Evolutionary conservation across 257 asterid genomes (phyloP), one percentile per base, ranked within the genome.

Genomic region (Cinchona pubescens): DNA sequence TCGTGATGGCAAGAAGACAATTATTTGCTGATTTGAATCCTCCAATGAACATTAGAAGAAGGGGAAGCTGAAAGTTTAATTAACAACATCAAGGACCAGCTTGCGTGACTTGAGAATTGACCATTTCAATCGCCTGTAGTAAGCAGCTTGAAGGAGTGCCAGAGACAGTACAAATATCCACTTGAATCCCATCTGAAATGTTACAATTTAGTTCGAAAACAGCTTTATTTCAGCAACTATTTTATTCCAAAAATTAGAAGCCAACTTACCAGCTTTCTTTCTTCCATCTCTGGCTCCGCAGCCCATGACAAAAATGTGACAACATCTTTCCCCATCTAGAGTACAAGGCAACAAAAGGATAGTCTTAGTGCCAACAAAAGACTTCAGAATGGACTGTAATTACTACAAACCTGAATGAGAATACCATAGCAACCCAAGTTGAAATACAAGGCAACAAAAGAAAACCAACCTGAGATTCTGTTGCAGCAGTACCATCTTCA

Each of bases 281-380:
- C 96, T 85, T 91, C 96, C 96, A 91, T 91, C 81, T 91, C 96
- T 30, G 96, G 96, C 86, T 91, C 93, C 0, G 96, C 95, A 53
- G 96, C 96, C 96, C 96, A 91, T 3, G 88, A 69, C 79, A 89
- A 85, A 79, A 89, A 91, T 64, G 96, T 69, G 62, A 89, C 92
- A 0, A 91, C 80, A 66, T 91, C 96, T 82, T 91, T 91, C 58
- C 96, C 96, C 96, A 91, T 91, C 96, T 91, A 83, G 21, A 75
- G 76, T 73, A 63, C 48, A 72, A 60, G 69, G 66, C 61, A 64
- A 42, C 30, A 59, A 74, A 9, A 43, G 53, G 48, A 73, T 9
- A 48, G 23, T 11, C 46, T 56, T 78, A 75, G 55, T 60, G 55
- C 23, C 25, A 49, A 64, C 64, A 12, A 37, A 70, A 35, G 59